Base-by-base conservation (phyloP, 176 grass and related monocot species). In the Aegilops sharonensis region DNA sequence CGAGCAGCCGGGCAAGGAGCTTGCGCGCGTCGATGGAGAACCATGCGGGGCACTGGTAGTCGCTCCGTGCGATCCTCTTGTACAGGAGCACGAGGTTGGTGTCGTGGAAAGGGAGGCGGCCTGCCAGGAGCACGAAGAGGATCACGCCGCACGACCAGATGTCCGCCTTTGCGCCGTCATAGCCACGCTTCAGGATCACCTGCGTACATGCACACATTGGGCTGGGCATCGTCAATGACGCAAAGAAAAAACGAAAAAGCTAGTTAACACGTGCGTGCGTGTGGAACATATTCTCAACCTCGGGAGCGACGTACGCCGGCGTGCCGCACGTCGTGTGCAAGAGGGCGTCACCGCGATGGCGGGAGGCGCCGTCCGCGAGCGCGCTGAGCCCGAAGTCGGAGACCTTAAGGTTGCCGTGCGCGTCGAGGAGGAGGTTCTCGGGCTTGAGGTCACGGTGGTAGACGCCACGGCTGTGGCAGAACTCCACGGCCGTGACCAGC, bases 371-470 rank as follows among this genome's bases (percentile, higher is more conserved):
- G 59, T 54, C 87, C 21, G 68, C 25, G 10, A 90, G 40, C 31
- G 95, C 93, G 68, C 90, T 93, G 77, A 98, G 93, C 7, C 95
- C 93, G 43, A 98, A 98, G 76, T 98, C 93, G 11, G 95, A 91
- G 83, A 98, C 89, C 88, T 98, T 98, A 77, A 98, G 87, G 85
- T 98, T 90, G 60, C 95, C 95, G 43, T 70, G 83, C 4, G 83
- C 87, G 81, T 99, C 92, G 29, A 99, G 85, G 72, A 99, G 91
- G 62, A 99, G 87, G 81, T 99, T 99, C 90, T 99, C 94, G 6
- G 97, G 94, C 89, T 99, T 99, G 88, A 99, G 97, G 57, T 99
- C 92, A 45, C 97, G 89, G 83, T 99, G 95, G 87, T 81, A 95
- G 27, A 98, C 95, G 84, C 95, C 95, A 79, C 95, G 90, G 61